phyloP scores from a whole-genome alignment of 768 basidiomycete species.

The Scleroderma bovista region DNA sequence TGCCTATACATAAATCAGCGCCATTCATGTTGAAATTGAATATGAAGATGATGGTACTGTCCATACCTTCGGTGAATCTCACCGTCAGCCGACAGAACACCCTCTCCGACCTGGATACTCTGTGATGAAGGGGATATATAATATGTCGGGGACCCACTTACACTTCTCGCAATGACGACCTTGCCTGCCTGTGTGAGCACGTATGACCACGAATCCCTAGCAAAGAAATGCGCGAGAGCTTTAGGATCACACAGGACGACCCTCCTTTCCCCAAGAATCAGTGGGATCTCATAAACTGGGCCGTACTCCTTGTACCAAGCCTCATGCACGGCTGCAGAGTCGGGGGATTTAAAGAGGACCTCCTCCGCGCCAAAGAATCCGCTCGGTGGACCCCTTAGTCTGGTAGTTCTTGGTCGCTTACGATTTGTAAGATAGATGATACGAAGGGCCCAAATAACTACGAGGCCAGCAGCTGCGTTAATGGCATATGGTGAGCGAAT shows the following conservation, averaged over 20 bases:
- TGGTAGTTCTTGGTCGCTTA: not conserved
- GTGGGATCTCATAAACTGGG: slow-evolving; percentile 35
- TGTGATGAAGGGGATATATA: not conserved
- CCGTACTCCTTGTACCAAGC: slow-evolving; percentile 43
- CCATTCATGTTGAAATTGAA: too few relatives aligned
- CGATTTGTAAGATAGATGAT: not conserved
- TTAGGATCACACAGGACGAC: slow-evolving; percentile 40
- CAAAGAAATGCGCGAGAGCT: slow-evolving; percentile 44
- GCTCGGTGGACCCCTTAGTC: not conserved
- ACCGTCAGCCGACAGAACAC: not conserved
- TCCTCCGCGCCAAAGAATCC: not conserved
- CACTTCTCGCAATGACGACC: slow-evolving; percentile 30
- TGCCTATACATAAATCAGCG: slow-evolving; percentile 9
- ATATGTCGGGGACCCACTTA: slow-evolving; percentile 5
- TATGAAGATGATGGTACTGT: too few relatives aligned
- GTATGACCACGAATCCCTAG: slow-evolving; percentile 44
- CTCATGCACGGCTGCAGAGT: slow-evolving; percentile 27
- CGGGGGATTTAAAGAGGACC: not conserved
- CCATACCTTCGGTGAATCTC: not conserved
- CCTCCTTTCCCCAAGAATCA: slow-evolving; percentile 27
- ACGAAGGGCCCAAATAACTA: not conserved
- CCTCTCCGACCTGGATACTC: slow-evolving; percentile 16
- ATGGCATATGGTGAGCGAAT: not conserved
- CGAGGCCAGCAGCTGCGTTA: not conserved
- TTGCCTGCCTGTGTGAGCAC: slow-evolving; percentile 31